Evolutionary conservation across 2,329 filamentous ascomycete species (phyloP).

Genomic region (Monascus ruber): DNA sequence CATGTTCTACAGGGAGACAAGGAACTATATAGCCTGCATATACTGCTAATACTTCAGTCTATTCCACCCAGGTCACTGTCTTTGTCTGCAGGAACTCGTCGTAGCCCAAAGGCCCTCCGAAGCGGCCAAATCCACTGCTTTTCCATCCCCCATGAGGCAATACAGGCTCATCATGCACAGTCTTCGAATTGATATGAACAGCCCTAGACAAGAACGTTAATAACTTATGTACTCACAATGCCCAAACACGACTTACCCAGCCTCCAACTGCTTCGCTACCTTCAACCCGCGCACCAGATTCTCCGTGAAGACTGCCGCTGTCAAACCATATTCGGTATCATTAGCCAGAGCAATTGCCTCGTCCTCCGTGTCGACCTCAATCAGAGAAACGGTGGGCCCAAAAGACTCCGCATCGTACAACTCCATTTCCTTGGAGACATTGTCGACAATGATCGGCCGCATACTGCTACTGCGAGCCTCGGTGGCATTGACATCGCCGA

Average conservation of each 20-base stretch:
- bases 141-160: constrained; percentile 58
- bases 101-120: constrained; percentile 43
- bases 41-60: too few species aligned
- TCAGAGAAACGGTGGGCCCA: constrained; percentile 60
- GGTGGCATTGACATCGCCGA: constrained; percentile 36
- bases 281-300: constrained; percentile 50
- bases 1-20: too few species aligned
- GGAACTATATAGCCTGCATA: too few species aligned
- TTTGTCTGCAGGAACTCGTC: constrained; percentile 55
- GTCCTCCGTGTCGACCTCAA: constrained; percentile 51
- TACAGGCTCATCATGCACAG: constrained; percentile 51
- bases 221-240: too few species aligned
- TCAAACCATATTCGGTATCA: constrained; percentile 68
- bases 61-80: constrained; percentile 47
- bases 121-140: constrained; percentile 52
- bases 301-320: constrained; percentile 59
- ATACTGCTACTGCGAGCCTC: constrained; percentile 21
- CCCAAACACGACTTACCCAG: constrained; percentile 35
- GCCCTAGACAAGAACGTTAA: constrained; percentile 27
- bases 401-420: constrained; percentile 67
- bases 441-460: constrained; percentile 56
- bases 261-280: constrained; percentile 53
- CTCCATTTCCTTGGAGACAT: constrained; percentile 60
- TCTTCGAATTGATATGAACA: constrained; percentile 57
- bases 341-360: constrained; percentile 66